Conservation (phyloP, 2,329 filamentous ascomycete genomes). For the Nothophaeocryptopus gaeumannii region DNA sequence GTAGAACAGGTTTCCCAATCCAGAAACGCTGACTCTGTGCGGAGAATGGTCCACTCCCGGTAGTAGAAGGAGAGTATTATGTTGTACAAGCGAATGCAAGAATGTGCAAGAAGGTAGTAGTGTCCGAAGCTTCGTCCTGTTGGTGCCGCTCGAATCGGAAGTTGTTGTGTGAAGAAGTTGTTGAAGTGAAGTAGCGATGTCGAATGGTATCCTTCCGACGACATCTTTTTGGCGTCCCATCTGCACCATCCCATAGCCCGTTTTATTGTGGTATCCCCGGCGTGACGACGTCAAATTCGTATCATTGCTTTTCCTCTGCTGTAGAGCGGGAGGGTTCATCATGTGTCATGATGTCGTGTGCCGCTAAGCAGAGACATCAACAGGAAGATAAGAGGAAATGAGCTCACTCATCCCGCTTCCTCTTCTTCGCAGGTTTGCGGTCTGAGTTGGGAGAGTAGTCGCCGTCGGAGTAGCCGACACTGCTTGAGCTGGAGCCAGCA, state of each 20-base stretch:
- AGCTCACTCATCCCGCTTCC: constrained; percentile 44
- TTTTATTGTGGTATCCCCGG: constrained; percentile 12
- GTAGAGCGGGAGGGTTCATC: not conserved
- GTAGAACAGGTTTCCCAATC: not conserved
- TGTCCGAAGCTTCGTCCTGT: constrained; percentile 7
- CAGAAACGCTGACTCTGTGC: too few species aligned
- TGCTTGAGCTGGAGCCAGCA: constrained; percentile 56
- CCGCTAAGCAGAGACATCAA: constrained; percentile 7
- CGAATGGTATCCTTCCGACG: not conserved
- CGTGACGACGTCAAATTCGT: constrained; percentile 17
- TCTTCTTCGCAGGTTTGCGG: constrained; percentile 39
- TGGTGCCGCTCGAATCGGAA: not conserved
- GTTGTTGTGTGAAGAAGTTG: not conserved
- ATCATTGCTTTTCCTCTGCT: constrained; percentile 6
- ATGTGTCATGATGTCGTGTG: not conserved
- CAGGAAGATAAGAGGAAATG: constrained; percentile 2
- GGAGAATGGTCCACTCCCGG: too few species aligned
- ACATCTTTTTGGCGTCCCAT: not conserved
- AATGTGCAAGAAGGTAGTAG: constrained; percentile 11
- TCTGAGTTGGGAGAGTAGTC: constrained; percentile 26
- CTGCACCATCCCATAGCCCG: constrained; percentile 11
- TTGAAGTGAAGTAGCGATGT: not conserved
- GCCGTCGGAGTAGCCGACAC: constrained; percentile 32
- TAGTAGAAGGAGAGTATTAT: constrained; percentile 7
- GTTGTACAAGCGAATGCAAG: constrained; percentile 8